Evolutionary conservation across 1,284 basidiomycete species (phyloP), one percentile per base, ranked within the genome.

Genomic region (Sanghuangporus weigelae): DNA sequence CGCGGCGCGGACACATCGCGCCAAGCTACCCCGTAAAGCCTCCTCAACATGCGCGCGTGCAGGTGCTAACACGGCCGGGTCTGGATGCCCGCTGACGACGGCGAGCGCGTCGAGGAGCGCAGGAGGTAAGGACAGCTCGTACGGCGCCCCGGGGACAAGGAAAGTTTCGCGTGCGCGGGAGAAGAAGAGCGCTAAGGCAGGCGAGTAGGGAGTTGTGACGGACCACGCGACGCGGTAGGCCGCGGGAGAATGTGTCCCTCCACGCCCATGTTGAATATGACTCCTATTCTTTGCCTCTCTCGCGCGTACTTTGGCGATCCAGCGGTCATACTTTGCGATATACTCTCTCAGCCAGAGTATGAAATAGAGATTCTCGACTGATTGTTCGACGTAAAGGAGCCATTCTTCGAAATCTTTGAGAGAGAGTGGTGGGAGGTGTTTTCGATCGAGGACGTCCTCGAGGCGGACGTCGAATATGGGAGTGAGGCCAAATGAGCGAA

Each of bases 371-470:
- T 89, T 90, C 71, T 90, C 87, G 31, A 85, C 82, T 54, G 78
- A 79, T 59, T 80, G 79, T 69, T 91, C 89, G 57, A 89, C 86
- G 72, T 87, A 90, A 40, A 91, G 77, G 55, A 92, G 75, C 81
- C 89, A 91, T 73, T 92, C 89, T 75, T 91, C 89, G 64, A 91
- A 84, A 73, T 91, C 89, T 73, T 91, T 91, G 68, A 91, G 78
- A 44, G 85, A 82, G 8, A 90, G 80, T 3, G 89, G 88, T 0
- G 89, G 88, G 0, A 90, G 77, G 71, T 90, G 88, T 65, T 84
- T 85, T 66, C 86, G 80, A 58, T 86, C 79, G 60, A 90, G 78
- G 5, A 90, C 81, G 70, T 90, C 89, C 53, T 89, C 84, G 50
- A 90, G 79, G 35, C 78, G 78, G 67, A 90, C 80, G 63, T 83